Percentiles rank a stretch among this genome's conserved stretches.
phyloP scores from a whole-genome alignment of 345 rosid species.

The Bretschneidera sinensis region DNA sequence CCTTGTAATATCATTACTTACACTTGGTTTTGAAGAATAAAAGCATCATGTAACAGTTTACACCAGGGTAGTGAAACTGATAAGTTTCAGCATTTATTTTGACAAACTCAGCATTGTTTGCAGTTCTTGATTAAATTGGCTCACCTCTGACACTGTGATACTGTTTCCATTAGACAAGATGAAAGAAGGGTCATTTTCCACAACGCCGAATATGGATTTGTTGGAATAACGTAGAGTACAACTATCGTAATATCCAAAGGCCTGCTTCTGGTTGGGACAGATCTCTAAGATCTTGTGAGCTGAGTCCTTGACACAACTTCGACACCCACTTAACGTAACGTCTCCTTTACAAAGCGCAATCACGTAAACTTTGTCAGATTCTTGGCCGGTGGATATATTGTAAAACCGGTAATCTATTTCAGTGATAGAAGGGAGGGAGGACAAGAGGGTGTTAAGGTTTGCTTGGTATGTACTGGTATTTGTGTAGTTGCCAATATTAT shows the following conservation, averaged over 20 bases:
- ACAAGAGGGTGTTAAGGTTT: constrained; percentile 17
- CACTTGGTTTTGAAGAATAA: too few relatives aligned
- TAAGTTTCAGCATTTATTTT: too few relatives aligned
- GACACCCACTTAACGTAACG: constrained; percentile 17
- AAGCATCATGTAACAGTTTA: too few relatives aligned
- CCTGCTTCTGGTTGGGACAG: constrained; percentile 36
- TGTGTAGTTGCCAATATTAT: constrained; percentile 16
- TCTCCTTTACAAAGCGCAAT: constrained; percentile 42
- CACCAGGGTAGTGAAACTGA: too few relatives aligned
- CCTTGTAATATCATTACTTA: too few relatives aligned
- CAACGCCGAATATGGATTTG: constrained; percentile 5
- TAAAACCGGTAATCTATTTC: constrained; percentile 15
- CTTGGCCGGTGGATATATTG: constrained; percentile 21
- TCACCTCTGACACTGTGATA: constrained; percentile 1
- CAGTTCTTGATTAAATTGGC: constrained; percentile 17
- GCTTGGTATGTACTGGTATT: constrained; percentile 15
- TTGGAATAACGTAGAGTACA: constrained; percentile 44
- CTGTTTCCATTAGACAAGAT: background rate
- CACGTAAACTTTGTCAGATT: constrained; percentile 14
- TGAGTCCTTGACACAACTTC: constrained; percentile 24
- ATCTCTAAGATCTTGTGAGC: background rate
- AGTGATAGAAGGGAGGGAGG: constrained; percentile 23
- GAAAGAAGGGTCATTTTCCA: constrained; percentile 1
- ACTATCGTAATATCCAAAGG: constrained; percentile 23
- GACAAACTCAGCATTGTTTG: constrained; percentile 6